Base-by-base conservation (phyloP, 495 filamentous ascomycete genomes). In the Hyaloscypha variabilis region DNA sequence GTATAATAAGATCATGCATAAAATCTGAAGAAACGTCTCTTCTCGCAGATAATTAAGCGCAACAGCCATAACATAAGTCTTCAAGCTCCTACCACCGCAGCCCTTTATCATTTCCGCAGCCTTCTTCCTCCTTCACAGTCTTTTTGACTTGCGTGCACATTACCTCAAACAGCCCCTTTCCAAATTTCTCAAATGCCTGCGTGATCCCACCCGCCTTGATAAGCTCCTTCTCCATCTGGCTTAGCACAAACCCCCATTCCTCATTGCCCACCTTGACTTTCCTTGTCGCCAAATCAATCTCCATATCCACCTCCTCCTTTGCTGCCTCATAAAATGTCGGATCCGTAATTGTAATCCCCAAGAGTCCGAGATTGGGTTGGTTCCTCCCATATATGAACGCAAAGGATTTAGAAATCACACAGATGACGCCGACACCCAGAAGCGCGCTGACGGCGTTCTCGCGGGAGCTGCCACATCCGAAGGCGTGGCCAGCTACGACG, bases 391-490 rank as follows among this genome's bases (percentile, higher is more conserved):
- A 80, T 55, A 81, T 82, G 67, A 80, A 80, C 0, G 76, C 69
- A 51, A 78, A 81, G 3, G 75, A 77, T 46, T 72, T 73, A 8
- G 78, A 78, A 57, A 81, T 78, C 11, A 82, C 74, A 54, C 71
- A 75, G 66, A 77, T 53, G 14, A 80, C 70, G 14, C 75, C 76
- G 56, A 31, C 63, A 60, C 75, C 76, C 8, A 75, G 64, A 21
- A 79, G 69, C 10, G 78, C 79, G 63, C 67, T 72, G 1, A 79
- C 75, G 1, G 80, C 79, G 25, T 79, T 67, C 64, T 81, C 75
- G 2, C 78, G 76, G 0, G 78, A 81, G 13, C 76, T 79, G 5
- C 80, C 80, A 61, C 75, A 75, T 1, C 78, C 79, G 62, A 82
- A 82, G 0, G 67, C 79, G 55, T 77, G 73, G 0, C 75, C 78